Base-by-base conservation (phyloP, 352 stramenopile species). In the Salisapilia sapeloensis region DNA sequence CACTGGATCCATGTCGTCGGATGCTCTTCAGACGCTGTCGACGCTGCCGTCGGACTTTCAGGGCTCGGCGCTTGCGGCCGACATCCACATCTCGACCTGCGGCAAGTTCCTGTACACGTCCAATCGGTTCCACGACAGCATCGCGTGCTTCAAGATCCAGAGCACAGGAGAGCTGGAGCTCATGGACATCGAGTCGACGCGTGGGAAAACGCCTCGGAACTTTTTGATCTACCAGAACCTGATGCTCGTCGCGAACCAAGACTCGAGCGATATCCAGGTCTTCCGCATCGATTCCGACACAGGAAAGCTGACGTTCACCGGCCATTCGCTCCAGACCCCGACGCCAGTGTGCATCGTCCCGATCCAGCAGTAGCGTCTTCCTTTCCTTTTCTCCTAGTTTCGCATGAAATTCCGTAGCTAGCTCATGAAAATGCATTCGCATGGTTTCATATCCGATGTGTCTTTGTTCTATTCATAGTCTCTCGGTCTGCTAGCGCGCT, bases 31-130 rank as follows among this genome's bases (percentile, higher is more conserved):
- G 44, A 53, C 50, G 38, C 64, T 86, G 22, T 80, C 60, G 24
- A 84, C 65, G 17, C 23, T 86, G 4, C 71, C 71, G 0, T 33
- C 28, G 2, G 51, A 57, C 27, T 79, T 66, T 38, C 37, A 43
- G 3, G 59, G 46, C 19, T 26, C 33, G 0, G 66, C 33, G 42
- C 54, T 71, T 19, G 56, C 18, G 10, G 36, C 39, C 22, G 46
- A 54, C 21, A 40, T 54, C 32, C 48, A 75, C 34, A 27, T 72
- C 13, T 75, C 64, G 2, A 50, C 38, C 13, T 50, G 58, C 41
- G 58, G 57, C 33, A 48, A 62, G 24, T 81, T 74, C 36, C 30
- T 80, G 16, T 80, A 75, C 57, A 52, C 59, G 24, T 77, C 64
- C 20, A 80, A 77, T 48, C 65, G 65, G 24, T 56, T 53, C 16